Percentiles rank a stretch among this genome's conserved stretches.
These are phyloP conservation scores for Penicillium hesseltinei DNA, from an alignment of 2,329 filamentous ascomycete genomes.

Conservation along the genomic window DNA sequence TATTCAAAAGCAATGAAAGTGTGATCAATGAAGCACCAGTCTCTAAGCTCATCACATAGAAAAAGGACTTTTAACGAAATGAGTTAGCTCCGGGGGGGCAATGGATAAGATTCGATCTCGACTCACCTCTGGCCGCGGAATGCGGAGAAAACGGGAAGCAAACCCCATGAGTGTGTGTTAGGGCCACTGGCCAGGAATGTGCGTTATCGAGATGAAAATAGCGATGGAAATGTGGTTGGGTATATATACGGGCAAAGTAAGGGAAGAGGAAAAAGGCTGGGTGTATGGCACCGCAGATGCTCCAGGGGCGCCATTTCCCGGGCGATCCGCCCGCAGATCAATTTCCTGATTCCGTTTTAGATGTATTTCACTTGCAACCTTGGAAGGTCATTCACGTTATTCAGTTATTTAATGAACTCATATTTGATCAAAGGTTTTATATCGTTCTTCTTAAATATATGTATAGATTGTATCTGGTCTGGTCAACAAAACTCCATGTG, in stretches of 20 bases:
- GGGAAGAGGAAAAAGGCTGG: slow-evolving; percentile 18
- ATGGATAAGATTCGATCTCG: slow-evolving; percentile 7
- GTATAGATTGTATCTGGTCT: not conserved
- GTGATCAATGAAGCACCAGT: slow-evolving; percentile 84
- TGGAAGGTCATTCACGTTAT: not conserved
- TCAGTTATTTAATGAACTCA: not conserved
- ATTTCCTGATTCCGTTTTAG: slow-evolving; percentile 7
- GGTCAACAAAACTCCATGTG: not conserved
- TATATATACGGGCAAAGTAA: slow-evolving; percentile 10
- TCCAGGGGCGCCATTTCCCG: slow-evolving; percentile 24
- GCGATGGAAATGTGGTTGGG: slow-evolving; percentile 9
- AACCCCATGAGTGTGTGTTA: slow-evolving; percentile 35
- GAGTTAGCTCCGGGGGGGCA: slow-evolving; percentile 14
- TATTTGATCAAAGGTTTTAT: not conserved
- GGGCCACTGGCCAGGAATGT: slow-evolving; percentile 7
- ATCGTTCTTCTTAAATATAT: not conserved
- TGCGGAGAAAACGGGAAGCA: slow-evolving; percentile 46
- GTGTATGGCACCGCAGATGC: slow-evolving; percentile 16
- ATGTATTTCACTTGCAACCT: not conserved
- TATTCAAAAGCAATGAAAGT: slow-evolving; percentile 82
- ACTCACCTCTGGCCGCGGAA: slow-evolving; percentile 49
- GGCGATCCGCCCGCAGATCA: slow-evolving; percentile 25
- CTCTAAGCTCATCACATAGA: slow-evolving; percentile 81
- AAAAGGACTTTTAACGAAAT: slow-evolving; percentile 63
- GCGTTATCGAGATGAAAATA: slow-evolving; percentile 3